These are phyloP conservation scores for Rhodotorula diobovata DNA, from an alignment of 768 basidiomycete genomes.

Conservation along the genomic window DNA sequence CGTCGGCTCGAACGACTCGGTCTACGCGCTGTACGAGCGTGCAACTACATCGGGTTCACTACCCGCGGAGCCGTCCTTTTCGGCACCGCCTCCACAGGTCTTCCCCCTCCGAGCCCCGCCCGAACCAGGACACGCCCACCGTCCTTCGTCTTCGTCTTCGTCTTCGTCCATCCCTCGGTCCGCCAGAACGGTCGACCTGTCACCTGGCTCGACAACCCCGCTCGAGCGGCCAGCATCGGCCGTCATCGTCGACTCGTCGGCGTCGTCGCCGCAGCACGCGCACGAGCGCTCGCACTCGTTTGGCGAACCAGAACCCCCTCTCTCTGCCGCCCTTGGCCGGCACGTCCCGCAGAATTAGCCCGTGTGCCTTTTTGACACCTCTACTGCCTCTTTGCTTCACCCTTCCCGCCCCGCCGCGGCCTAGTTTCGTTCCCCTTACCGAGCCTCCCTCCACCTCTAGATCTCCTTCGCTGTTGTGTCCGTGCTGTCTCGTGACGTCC, in stretches of 20 bases:
- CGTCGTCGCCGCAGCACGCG: not conserved
- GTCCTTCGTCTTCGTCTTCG: not conserved
- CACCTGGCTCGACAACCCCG: not conserved
- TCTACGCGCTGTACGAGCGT: constrained; percentile 23
- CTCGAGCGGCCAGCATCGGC: not conserved
- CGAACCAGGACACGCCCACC: not conserved
- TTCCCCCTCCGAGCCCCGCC: not conserved
- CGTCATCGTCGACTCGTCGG: too few relatives aligned
- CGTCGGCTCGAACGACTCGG: constrained; percentile 14
- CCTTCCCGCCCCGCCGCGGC: too few relatives aligned
- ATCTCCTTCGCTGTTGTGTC: too few relatives aligned
- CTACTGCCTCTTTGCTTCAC: not conserved
- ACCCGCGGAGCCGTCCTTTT: not conserved
- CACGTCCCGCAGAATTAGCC: not conserved
- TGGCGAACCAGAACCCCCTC: not conserved
- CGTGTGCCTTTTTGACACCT: too few relatives aligned
- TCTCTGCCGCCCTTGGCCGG: constrained; percentile 12
- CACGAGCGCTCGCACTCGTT: not conserved
- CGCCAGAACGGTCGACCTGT: too few relatives aligned
- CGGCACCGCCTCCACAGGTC: not conserved
- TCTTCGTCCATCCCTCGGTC: not conserved
- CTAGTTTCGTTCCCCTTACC: too few relatives aligned
- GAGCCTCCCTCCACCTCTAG: too few relatives aligned
- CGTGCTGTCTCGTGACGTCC: too few relatives aligned
- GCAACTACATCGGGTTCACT: constrained; percentile 11